Conservation (phyloP, 441 rosid genomes). For the Gossypium schwendimanii region DNA sequence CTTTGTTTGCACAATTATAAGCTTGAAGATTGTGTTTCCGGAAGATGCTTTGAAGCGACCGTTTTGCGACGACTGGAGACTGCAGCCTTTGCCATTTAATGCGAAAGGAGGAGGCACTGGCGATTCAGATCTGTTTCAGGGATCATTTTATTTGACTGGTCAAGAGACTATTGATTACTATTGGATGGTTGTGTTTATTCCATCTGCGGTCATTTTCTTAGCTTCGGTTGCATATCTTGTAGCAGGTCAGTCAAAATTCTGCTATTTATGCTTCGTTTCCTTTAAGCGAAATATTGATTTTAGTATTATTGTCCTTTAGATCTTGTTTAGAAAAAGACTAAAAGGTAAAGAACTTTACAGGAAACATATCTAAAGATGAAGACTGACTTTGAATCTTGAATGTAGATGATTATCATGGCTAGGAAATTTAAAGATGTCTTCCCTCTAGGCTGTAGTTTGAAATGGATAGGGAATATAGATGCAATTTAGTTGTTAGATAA, state of each 20-base stretch:
- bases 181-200: conserved; percentile 79
- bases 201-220: conserved; percentile 52
- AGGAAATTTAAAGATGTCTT: too few relatives aligned
- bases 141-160: conserved; percentile 80
- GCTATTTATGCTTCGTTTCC: neutral
- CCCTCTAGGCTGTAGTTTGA: neutral
- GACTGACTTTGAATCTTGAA: neutral
- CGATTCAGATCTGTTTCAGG: conserved; percentile 54
- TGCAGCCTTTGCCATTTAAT: conserved; percentile 46
- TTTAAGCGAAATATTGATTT: neutral
- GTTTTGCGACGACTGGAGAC: conserved; percentile 59
- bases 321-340: neutral
- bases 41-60: conserved; percentile 45
- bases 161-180: conserved; percentile 79
- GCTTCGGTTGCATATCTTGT: conserved; percentile 57
- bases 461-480: neutral
- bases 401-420: too few relatives aligned
- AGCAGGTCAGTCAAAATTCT: conserved; percentile 38
- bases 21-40: conserved; percentile 74
- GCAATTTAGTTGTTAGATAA: neutral
- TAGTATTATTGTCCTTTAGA: neutral
- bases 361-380: neutral
- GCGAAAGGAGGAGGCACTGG: conserved; percentile 46
- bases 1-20: conserved; percentile 44
- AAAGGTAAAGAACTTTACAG: neutral